These are phyloP conservation scores for Saposhnikovia divaricata DNA, from an alignment of 129 eudicot species.

Conservation along the genomic window DNA sequence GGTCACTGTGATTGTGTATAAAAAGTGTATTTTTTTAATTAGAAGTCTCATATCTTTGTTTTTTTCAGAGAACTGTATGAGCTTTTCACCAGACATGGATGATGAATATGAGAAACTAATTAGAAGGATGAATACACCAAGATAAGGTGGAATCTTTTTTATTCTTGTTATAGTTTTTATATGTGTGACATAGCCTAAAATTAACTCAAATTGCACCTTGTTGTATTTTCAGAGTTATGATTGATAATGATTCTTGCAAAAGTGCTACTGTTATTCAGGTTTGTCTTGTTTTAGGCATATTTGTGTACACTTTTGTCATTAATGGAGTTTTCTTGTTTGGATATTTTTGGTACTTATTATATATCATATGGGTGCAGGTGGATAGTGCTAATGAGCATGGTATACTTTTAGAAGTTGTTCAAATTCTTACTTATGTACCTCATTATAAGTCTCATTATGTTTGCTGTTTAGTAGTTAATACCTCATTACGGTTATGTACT, in stretches of 20 bases:
- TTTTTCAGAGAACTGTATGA: constrained; percentile 45
- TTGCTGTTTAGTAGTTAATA: not conserved
- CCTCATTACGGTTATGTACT: not conserved
- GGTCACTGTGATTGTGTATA: constrained; percentile 22
- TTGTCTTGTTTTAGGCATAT: constrained; percentile 4
- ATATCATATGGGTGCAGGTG: constrained; percentile 43
- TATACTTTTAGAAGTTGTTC: constrained; percentile 88
- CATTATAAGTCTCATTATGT: too few relatives aligned
- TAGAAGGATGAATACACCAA: constrained; percentile 95
- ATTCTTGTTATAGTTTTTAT: not conserved
- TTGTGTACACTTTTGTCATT: not conserved
- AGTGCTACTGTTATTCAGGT: constrained; percentile 86
- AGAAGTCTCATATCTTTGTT: constrained; percentile 14
- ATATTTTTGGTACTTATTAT: constrained; percentile 11
- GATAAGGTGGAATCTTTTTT: constrained; percentile 21
- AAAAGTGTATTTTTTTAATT: not conserved
- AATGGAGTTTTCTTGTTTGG: not conserved
- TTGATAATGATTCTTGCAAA: constrained; percentile 76
- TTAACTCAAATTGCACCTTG: not conserved
- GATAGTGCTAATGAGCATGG: constrained; percentile 96
- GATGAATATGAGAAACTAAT: constrained; percentile 94
- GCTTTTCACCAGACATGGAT: constrained; percentile 74
- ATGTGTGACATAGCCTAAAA: not conserved
- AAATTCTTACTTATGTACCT: constrained; percentile 91
- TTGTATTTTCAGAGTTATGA: constrained; percentile 50